phyloP scores from a whole-genome alignment of 2,329 filamentous ascomycete genomes.

The Fusarium sp. region DNA sequence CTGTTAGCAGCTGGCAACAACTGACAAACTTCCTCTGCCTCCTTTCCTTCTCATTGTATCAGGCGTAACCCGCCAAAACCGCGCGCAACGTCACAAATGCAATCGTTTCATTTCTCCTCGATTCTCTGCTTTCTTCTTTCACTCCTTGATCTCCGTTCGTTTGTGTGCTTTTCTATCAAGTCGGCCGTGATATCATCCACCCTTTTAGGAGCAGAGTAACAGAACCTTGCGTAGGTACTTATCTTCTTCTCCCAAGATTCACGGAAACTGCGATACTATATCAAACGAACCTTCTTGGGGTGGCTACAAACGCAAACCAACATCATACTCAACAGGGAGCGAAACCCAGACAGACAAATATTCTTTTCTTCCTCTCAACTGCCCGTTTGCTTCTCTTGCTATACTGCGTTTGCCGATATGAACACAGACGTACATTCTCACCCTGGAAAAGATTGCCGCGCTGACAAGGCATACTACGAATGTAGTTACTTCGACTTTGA shows the following conservation, averaged over 20 bases:
- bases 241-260: slow-evolving; percentile 17
- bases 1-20: slow-evolving; percentile 20
- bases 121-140: background rate
- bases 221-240: background rate
- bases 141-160: background rate
- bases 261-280: slow-evolving; percentile 21
- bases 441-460: slow-evolving; percentile 39
- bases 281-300: slow-evolving; percentile 2
- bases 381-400: background rate
- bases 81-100: slow-evolving; percentile 10
- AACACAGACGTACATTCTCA: slow-evolving; percentile 6
- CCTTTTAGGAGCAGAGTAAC: background rate
- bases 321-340: background rate
- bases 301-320: background rate
- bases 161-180: slow-evolving; percentile 2
- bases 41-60: background rate
- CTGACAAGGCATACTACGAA: slow-evolving; percentile 47
- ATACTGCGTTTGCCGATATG: slow-evolving; percentile 22
- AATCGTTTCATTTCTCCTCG: background rate
- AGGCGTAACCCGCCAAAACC: slow-evolving; percentile 7
- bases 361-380: background rate
- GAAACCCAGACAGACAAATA: background rate
- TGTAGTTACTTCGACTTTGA: slow-evolving; percentile 50
- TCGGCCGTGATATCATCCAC: background rate
- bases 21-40: slow-evolving; percentile 9